phyloP scores from a whole-genome alignment of 352 stramenopile genomes.

The Pythium brassicae region DNA sequence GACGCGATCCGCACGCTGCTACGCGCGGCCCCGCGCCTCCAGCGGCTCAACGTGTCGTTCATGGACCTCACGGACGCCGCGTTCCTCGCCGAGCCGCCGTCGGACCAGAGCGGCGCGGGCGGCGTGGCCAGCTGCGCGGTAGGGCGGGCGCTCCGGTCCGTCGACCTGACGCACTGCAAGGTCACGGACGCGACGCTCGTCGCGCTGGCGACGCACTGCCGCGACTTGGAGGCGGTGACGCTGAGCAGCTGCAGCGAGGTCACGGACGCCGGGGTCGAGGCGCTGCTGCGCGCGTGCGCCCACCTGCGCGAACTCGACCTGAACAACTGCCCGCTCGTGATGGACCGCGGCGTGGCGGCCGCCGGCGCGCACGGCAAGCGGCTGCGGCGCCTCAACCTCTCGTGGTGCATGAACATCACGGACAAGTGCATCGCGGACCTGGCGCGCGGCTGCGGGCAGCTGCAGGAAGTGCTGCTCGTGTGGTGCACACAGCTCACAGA shows the following conservation, averaged over 20 bases:
- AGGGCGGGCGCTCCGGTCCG: slow-evolving; percentile 32
- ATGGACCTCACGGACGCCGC: slow-evolving; percentile 73
- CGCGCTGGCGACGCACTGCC: slow-evolving; percentile 58
- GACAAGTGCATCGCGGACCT: slow-evolving; percentile 77
- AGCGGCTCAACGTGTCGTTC: slow-evolving; percentile 80
- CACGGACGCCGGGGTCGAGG: slow-evolving; percentile 72
- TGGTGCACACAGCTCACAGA: slow-evolving; percentile 86
- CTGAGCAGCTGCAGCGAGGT: slow-evolving; percentile 75
- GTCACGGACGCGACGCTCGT: slow-evolving; percentile 71
- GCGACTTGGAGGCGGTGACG: slow-evolving; percentile 58
- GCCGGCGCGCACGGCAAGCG: slow-evolving; percentile 45
- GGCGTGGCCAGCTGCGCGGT: slow-evolving; percentile 40
- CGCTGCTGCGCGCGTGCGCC: slow-evolving; percentile 47
- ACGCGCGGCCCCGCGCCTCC: slow-evolving; percentile 44
- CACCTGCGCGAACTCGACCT: slow-evolving; percentile 56
- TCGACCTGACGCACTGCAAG: slow-evolving; percentile 72
- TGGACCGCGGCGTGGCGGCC: slow-evolving; percentile 60
- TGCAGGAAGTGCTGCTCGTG: slow-evolving; percentile 65
- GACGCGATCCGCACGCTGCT: slow-evolving; percentile 70
- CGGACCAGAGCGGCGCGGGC: slow-evolving; percentile 21
- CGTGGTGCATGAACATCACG: slow-evolving; percentile 88
- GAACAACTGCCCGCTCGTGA: slow-evolving; percentile 81
- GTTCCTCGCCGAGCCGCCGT: slow-evolving; percentile 39
- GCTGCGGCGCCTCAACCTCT: slow-evolving; percentile 69
- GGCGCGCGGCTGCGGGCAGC: slow-evolving; percentile 48